Conservation (phyloP, 2,329 filamentous ascomycete genomes). For the Phoma sp. region DNA sequence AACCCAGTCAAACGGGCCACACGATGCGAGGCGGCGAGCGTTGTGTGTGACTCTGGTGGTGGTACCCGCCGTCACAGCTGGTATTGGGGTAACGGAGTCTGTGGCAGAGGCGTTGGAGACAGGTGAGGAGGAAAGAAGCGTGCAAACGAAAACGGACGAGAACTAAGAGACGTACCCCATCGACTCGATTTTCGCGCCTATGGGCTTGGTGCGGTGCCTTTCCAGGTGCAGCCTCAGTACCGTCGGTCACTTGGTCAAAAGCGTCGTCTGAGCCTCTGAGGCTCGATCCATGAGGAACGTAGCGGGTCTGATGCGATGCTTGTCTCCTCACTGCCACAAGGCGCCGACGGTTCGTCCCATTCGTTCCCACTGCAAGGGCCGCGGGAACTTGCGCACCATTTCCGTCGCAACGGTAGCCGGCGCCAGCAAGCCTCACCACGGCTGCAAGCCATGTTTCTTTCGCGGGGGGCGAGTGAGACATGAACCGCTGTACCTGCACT, state of each 20-base stretch:
- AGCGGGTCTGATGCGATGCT: background rate
- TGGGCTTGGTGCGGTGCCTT: constrained; percentile 5
- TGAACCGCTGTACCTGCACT: background rate
- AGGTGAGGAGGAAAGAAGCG: constrained; percentile 5
- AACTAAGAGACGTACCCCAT: constrained; percentile 3
- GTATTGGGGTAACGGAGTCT: constrained; percentile 7
- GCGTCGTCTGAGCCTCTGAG: background rate
- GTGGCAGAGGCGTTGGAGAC: constrained; percentile 1
- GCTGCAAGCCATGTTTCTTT: constrained; percentile 13
- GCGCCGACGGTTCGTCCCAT: constrained; percentile 12
- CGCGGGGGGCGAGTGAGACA: background rate
- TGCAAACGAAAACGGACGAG: constrained; percentile 17
- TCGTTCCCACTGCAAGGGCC: constrained; percentile 14
- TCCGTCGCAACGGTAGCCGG: constrained; percentile 14
- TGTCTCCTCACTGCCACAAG: background rate
- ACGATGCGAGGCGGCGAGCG: constrained; percentile 14
- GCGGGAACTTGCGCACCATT: constrained; percentile 13
- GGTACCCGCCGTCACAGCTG: constrained; percentile 15
- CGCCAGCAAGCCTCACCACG: constrained; percentile 6
- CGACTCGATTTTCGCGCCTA: background rate
- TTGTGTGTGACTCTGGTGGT: constrained; percentile 15
- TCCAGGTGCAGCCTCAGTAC: constrained; percentile 12
- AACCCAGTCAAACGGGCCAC: constrained; percentile 13
- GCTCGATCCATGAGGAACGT: background rate
- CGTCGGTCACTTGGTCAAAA: constrained; percentile 4